Conservation (phyloP, 345 rosid genomes). For the Excoecaria cochinchinensis region DNA sequence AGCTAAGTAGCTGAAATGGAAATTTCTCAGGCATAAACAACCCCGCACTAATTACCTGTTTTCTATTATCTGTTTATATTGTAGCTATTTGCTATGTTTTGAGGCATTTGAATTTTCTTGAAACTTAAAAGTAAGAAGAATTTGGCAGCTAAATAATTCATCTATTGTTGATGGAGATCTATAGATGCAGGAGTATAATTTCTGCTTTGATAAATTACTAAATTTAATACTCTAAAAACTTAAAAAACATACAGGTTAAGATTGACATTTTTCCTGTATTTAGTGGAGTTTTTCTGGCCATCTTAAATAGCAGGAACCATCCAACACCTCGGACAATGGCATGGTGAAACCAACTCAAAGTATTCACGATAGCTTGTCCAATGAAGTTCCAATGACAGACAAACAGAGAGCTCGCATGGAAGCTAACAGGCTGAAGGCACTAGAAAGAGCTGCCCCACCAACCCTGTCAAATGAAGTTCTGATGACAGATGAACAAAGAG, state of each 20-base stretch:
- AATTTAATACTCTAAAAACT: background rate
- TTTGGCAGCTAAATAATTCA: constrained; percentile 3
- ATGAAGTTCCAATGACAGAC: constrained; percentile 47
- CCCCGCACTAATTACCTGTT: background rate
- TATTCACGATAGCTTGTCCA: constrained; percentile 18
- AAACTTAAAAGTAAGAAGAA: background rate
- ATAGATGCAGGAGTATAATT: background rate
- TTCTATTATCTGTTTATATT: background rate
- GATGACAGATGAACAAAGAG: constrained; percentile 66
- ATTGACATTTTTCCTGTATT: background rate
- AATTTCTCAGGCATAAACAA: background rate
- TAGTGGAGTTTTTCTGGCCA: background rate
- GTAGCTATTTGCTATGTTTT: background rate
- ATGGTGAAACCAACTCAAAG: constrained; percentile 20
- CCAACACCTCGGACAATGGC: constrained; percentile 6
- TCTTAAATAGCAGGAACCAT: constrained; percentile 27
- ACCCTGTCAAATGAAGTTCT: constrained; percentile 28
- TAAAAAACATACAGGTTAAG: background rate
- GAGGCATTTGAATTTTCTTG: background rate
- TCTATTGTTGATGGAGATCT: background rate
- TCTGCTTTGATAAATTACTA: background rate
- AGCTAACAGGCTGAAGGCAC: constrained; percentile 71
- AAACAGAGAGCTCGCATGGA: constrained; percentile 78
- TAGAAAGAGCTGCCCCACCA: constrained; percentile 53
- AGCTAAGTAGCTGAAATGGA: too few species aligned